Percentiles rank a stretch among this genome's conserved stretches.
These are phyloP conservation scores for Collybia nuda DNA, from an alignment of 768 basidiomycete genomes.

Conservation along the genomic window DNA sequence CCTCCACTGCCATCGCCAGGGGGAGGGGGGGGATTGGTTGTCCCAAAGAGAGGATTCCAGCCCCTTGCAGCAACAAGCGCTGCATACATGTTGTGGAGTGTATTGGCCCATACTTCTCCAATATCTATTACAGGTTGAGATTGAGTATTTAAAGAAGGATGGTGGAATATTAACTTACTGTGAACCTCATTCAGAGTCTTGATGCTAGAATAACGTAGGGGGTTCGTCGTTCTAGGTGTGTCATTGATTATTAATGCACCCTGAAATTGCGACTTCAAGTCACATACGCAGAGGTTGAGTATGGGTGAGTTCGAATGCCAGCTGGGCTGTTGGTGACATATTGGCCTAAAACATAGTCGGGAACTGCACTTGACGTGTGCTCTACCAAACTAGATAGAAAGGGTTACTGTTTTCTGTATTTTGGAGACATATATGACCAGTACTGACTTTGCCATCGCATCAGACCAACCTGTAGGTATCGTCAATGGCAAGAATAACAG, in stretches of 20 bases:
- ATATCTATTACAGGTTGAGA: conserved; percentile 21
- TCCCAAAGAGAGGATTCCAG: no score
- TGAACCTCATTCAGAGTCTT: conserved; percentile 33
- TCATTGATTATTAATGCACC: conserved; percentile 26
- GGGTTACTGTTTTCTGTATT: no score
- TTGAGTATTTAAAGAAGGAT: not conserved
- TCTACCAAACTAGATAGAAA: conserved; percentile 30
- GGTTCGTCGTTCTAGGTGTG: conserved; percentile 25
- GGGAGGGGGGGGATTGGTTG: conserved; percentile 25
- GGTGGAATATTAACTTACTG: conserved; percentile 20
- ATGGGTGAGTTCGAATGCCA: conserved; percentile 48
- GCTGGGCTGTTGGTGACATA: conserved; percentile 45
- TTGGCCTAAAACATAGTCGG: conserved; percentile 35
- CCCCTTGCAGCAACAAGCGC: conserved; percentile 16
- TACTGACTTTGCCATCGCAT: conserved; percentile 35
- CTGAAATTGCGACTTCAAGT: conserved; percentile 42
- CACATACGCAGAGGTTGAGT: no score
- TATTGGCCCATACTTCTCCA: conserved; percentile 40
- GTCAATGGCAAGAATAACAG: no score
- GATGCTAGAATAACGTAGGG: conserved; percentile 33
- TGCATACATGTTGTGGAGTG: conserved; percentile 20
- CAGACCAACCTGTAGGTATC: conserved; percentile 34
- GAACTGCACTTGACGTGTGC: conserved; percentile 27
- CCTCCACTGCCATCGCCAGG: conserved; percentile 26
- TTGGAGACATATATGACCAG: not conserved